These are phyloP conservation scores for Casuarina glauca DNA, from an alignment of 306 rosid species.

Conservation along the genomic window DNA sequence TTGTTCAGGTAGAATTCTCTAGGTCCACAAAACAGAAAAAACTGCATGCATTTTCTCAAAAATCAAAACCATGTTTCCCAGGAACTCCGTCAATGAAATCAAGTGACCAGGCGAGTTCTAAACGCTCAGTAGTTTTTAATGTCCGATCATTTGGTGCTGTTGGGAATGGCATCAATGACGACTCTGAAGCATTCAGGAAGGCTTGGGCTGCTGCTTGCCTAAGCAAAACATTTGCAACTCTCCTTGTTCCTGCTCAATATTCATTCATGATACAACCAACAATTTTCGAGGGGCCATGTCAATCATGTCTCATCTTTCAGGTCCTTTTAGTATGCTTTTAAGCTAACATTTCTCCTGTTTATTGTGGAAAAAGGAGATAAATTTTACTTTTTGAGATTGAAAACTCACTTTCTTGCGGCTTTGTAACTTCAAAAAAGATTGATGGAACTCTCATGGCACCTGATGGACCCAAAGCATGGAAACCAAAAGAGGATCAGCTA, in stretches of 20 bases:
- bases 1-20: too few species aligned
- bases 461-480: conserved; percentile 65
- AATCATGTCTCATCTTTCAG: not conserved
- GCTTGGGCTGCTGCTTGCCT: not conserved
- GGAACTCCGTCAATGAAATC: too few species aligned
- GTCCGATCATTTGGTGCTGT: not conserved
- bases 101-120: too few species aligned
- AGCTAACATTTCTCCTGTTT: not conserved
- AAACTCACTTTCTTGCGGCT: conserved; percentile 1
- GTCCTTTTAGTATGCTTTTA: not conserved
- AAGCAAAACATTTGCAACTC: not conserved
- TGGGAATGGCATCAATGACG: not conserved
- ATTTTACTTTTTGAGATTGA: not conserved
- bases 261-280: not conserved
- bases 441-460: conserved; percentile 53
- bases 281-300: not conserved
- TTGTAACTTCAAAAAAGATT: conserved; percentile 31
- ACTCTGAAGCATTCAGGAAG: not conserved
- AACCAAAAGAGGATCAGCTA: conserved; percentile 28
- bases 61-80: too few species aligned
- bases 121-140: not conserved
- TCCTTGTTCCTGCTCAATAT: not conserved
- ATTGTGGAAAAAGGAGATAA: not conserved
- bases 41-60: too few species aligned
- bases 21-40: too few species aligned